Conservation (phyloP, 176 grass and related monocot species). For the Raddia distichophylla region DNA sequence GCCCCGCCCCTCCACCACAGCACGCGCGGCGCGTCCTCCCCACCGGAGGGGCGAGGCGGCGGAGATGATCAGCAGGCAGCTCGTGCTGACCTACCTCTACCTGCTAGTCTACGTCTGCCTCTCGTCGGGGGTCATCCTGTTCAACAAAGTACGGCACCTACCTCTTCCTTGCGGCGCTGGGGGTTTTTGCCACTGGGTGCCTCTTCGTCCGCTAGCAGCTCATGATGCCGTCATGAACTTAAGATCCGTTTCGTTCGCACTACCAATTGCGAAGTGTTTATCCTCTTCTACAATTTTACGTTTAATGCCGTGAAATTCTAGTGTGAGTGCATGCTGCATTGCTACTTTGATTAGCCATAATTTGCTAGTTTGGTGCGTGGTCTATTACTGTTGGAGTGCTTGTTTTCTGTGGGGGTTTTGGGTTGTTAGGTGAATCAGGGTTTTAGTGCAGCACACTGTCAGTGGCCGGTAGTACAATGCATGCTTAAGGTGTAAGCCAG, state of each 20-base stretch:
- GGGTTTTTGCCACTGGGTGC: not conserved
- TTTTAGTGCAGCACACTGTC: not conserved
- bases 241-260: constrained; percentile 14
- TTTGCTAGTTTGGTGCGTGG: constrained; percentile 23
- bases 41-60: not conserved
- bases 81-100: constrained; percentile 98
- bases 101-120: constrained; percentile 96
- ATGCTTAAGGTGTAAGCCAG: not conserved
- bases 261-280: not conserved
- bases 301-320: constrained; percentile 2
- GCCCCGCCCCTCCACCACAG: not conserved
- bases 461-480: constrained; percentile 10
- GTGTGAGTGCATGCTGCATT: not conserved
- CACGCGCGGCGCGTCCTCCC: not conserved
- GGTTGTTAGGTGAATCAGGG: not conserved
- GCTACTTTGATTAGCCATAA: not conserved
- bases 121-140: constrained; percentile 97
- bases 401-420: constrained; percentile 1
- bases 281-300: not conserved
- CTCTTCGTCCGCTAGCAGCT: not conserved
- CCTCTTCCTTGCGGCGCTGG: constrained; percentile 2
- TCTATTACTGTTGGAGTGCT: constrained; percentile 18
- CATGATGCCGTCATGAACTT: constrained; percentile 8
- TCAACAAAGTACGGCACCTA: constrained; percentile 73
- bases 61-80: constrained; percentile 86